Evolutionary conservation across 768 basidiomycete genomes (phyloP), one percentile per base, ranked within the genome.

Genomic region (Leccinum uliginosum): DNA sequence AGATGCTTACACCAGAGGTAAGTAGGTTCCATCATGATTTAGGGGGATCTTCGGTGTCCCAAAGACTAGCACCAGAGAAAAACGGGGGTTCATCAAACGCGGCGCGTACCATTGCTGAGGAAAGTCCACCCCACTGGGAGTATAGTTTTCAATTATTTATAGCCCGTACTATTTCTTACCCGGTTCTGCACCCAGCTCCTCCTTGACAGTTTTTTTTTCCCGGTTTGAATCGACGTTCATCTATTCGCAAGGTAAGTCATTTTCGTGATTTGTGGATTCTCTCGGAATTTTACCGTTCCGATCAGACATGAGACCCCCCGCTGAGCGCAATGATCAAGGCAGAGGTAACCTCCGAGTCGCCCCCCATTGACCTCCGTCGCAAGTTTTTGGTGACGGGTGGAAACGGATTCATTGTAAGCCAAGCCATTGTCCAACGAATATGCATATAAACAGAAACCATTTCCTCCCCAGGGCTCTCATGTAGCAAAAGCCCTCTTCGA

Each of bases 361-460:
- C 23, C 12, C 11, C 27, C 32, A 30, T 58, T 10, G 54, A 43
- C 21, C 50, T 12, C 27, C 29, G 24, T 34, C 56, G 56, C 30
- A 63, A 52, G 17, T 62, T 75, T 48, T 73, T 83, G 24, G 68
- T 83, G 29, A 78, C 78, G 2, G 81, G 82, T 5, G 82, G 81
- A 1, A 68, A 78, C 58, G 82, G 82, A 4, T 83, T 83, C 59
- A 77, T 82, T 17, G 81, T 82, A 61, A 63, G 77, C 64, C 21
- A 21, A 26, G 15, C 17, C 10, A 29, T 9, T 11, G 14, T 21
- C 32, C 0, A 14, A 38, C 23, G 40, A 46, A 17, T n/a, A 34
- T 17, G 26, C 34, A 21, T 34, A 15, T 14, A n/a, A 43, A 48
- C 6, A 30, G n/a, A n/a, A n/a, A n/a, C n/a, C n/a, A n/a, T n/a